These are phyloP conservation scores for Malassezia yamatoensis DNA, from an alignment of 1,284 basidiomycete genomes.

Conservation along the genomic window DNA sequence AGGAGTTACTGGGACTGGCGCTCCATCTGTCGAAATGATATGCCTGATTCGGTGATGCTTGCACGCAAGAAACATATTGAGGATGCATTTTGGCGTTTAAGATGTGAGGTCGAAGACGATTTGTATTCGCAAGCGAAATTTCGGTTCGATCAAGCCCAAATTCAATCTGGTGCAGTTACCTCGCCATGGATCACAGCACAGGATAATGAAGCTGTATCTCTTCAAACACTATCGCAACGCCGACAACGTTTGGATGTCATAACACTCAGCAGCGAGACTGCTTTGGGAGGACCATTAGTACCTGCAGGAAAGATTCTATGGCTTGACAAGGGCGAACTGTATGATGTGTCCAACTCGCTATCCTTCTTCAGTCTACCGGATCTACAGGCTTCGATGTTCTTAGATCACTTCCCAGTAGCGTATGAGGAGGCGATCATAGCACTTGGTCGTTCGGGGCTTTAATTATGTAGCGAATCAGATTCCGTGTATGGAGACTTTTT, in stretches of 20 bases:
- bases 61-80: conserved; percentile 35
- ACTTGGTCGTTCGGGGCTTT: conserved; percentile 10
- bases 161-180: conserved; percentile 18
- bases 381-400: conserved; percentile 29
- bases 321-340: conserved; percentile 30
- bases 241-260: conserved; percentile 34
- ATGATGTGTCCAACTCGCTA: conserved; percentile 31
- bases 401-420: conserved; percentile 40
- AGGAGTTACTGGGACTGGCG: conserved; percentile 41
- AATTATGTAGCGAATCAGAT: conserved; percentile 3
- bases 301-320: conserved; percentile 37
- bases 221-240: conserved; percentile 34
- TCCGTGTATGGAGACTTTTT: background rate
- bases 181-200: conserved; percentile 40
- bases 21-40: conserved; percentile 21
- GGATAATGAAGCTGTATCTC: conserved; percentile 22
- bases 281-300: conserved; percentile 33
- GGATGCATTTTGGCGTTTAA: conserved; percentile 37
- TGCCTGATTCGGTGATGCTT: conserved; percentile 34
- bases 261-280: conserved; percentile 35
- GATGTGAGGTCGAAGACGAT: conserved; percentile 42
- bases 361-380: conserved; percentile 43
- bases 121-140: conserved; percentile 38
- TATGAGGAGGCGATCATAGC: conserved; percentile 41
- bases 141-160: conserved; percentile 20